These are phyloP conservation scores for Rhodotorula sp. DNA, from an alignment of 1,284 basidiomycete species.

Conservation along the genomic window DNA sequence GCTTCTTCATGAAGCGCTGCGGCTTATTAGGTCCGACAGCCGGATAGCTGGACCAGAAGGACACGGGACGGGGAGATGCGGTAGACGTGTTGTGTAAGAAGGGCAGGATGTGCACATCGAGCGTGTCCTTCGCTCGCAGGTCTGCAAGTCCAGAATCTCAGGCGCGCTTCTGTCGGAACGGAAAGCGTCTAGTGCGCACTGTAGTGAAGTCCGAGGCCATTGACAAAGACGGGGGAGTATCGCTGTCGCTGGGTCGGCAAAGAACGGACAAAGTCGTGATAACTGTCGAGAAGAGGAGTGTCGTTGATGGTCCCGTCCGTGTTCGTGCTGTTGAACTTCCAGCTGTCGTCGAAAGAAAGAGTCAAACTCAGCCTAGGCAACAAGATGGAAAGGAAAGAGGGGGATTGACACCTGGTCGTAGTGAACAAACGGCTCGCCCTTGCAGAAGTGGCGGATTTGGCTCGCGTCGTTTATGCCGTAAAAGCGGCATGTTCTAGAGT, in stretches of 20 bases:
- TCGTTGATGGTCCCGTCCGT: background rate
- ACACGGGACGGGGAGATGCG: background rate
- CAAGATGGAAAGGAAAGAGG: background rate
- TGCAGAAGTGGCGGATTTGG: background rate
- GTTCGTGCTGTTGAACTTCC: slow-evolving; percentile 1
- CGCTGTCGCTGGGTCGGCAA: background rate
- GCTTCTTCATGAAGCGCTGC: background rate
- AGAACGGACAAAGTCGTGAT: background rate
- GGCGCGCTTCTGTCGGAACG: background rate
- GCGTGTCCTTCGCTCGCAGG: background rate
- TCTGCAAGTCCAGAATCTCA: background rate
- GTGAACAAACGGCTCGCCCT: background rate
- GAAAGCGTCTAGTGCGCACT: background rate
- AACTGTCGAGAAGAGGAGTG: background rate
- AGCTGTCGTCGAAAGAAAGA: background rate
- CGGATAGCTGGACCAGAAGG: slow-evolving; percentile 14
- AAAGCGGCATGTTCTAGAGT: background rate
- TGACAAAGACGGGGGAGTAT: slow-evolving; percentile 3
- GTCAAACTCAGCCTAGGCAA: too few relatives aligned
- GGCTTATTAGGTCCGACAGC: slow-evolving; percentile 8
- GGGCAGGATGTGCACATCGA: slow-evolving; percentile 3
- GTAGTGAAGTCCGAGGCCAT: background rate
- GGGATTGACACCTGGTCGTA: slow-evolving; percentile 10
- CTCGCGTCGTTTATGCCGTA: background rate
- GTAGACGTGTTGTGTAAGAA: background rate